These are phyloP conservation scores for Ogataea minuta DNA, from an alignment of 805 yeast species.

Conservation along the genomic window DNA sequence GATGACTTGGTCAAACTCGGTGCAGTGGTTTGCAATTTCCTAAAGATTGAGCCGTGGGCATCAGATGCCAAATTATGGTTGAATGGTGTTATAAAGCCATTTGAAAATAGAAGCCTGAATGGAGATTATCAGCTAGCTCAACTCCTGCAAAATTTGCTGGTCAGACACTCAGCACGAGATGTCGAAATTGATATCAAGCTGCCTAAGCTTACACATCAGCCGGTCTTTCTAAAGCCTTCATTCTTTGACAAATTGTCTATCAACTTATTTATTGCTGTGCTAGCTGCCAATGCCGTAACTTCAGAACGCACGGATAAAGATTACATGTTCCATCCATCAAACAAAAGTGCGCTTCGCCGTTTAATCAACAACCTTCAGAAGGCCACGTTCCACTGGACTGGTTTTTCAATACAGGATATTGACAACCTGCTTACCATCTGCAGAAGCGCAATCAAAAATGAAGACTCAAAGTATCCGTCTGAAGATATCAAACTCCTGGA, in stretches of 20 bases:
- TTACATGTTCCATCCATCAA: slow-evolving; percentile 67
- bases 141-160: slow-evolving; percentile 47
- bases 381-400: slow-evolving; percentile 75
- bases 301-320: slow-evolving; percentile 66
- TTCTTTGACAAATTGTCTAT: slow-evolving; percentile 59
- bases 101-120: slow-evolving; percentile 39
- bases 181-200: slow-evolving; percentile 53
- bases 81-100: slow-evolving; percentile 46
- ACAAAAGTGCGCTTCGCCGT: slow-evolving; percentile 51
- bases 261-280: slow-evolving; percentile 62
- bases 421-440: slow-evolving; percentile 51
- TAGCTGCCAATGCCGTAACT: slow-evolving; percentile 71
- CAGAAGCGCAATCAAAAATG: slow-evolving; percentile 39
- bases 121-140: slow-evolving; percentile 41
- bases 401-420: slow-evolving; percentile 59
- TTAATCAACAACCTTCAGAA: slow-evolving; percentile 61
- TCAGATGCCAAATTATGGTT: slow-evolving; percentile 48
- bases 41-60: slow-evolving; percentile 58
- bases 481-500: slow-evolving; percentile 43
- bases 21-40: slow-evolving; percentile 47
- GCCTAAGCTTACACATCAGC: slow-evolving; percentile 58
- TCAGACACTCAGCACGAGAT: slow-evolving; percentile 55
- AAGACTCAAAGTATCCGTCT: slow-evolving; percentile 32
- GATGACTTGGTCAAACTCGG: slow-evolving; percentile 59
- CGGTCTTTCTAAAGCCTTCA: slow-evolving; percentile 60